phyloP scores from a whole-genome alignment of 2,329 filamentous ascomycete species.

The Cladobotryum mycophilum region DNA sequence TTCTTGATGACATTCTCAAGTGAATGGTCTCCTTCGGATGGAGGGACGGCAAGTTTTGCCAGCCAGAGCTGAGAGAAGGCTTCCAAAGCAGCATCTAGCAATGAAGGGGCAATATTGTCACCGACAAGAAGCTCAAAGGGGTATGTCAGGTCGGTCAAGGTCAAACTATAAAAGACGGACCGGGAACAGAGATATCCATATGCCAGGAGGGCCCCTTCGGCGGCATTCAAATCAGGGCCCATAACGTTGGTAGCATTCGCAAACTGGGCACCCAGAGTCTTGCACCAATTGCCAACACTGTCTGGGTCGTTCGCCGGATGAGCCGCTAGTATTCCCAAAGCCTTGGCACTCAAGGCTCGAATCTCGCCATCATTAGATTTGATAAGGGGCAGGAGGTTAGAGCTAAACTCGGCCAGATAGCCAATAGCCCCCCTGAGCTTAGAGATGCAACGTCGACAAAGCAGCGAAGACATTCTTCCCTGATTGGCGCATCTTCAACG shows the following conservation, averaged over 20 bases:
- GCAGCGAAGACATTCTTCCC: slow-evolving; percentile 43
- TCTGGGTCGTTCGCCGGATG: slow-evolving; percentile 45
- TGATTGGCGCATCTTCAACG: slow-evolving; percentile 34
- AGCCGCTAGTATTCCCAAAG: slow-evolving; percentile 70
- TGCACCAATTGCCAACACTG: slow-evolving; percentile 19
- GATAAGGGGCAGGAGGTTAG: slow-evolving; percentile 53
- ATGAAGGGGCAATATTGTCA: slow-evolving; percentile 25
- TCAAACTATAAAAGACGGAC: slow-evolving; percentile 36
- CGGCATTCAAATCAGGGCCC: slow-evolving; percentile 38
- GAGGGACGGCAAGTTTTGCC: slow-evolving; percentile 34
- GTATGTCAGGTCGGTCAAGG: slow-evolving; percentile 22
- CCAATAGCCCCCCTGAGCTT: slow-evolving; percentile 45
- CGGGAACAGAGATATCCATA: slow-evolving; percentile 40
- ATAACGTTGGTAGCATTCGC: slow-evolving; percentile 34
- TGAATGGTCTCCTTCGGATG: slow-evolving; percentile 22
- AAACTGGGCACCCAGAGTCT: slow-evolving; percentile 37
- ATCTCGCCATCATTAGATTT: slow-evolving; percentile 66
- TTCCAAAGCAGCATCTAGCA: slow-evolving; percentile 40
- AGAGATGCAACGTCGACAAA: slow-evolving; percentile 50
- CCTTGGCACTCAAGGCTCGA: slow-evolving; percentile 59
- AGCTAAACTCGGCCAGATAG: slow-evolving; percentile 41
- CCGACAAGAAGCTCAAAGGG: slow-evolving; percentile 28
- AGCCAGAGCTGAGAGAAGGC: slow-evolving; percentile 42
- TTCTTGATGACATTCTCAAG: slow-evolving; percentile 50
- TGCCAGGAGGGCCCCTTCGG: slow-evolving; percentile 42